These are phyloP conservation scores for Metarhizium anisopliae DNA, from an alignment of 2,329 filamentous ascomycete genomes.

Conservation along the genomic window DNA sequence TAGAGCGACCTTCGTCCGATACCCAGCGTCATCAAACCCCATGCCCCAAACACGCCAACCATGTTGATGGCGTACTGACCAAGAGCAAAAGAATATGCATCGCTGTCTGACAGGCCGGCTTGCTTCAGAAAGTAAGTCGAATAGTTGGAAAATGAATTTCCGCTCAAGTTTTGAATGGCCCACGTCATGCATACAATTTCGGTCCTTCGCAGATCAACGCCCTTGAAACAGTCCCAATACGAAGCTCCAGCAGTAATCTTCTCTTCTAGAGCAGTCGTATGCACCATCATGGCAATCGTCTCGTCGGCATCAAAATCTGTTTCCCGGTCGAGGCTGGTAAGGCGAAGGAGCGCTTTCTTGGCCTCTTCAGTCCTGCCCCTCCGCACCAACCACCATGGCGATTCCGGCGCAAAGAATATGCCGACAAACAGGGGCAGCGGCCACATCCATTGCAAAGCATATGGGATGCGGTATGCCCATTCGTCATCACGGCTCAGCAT, in stretches of 20 bases:
- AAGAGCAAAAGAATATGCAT: conserved; percentile 51
- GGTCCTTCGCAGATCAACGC: conserved; percentile 67
- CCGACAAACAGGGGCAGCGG: conserved; percentile 57
- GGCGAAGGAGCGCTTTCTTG: conserved; percentile 54
- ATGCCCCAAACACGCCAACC: conserved; percentile 71
- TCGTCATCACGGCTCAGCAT: conserved; percentile 57
- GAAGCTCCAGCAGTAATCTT: conserved; percentile 63
- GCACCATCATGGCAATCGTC: conserved; percentile 85
- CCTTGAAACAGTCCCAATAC: conserved; percentile 79
- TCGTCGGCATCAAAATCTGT: conserved; percentile 73
- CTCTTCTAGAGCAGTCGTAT: conserved; percentile 75
- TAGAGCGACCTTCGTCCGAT: conserved; percentile 71
- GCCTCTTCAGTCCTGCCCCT: conserved; percentile 56
- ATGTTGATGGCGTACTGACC: conserved; percentile 66
- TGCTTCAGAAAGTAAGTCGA: conserved; percentile 55
- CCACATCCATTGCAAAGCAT: conserved; percentile 72
- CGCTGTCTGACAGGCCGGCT: conserved; percentile 42
- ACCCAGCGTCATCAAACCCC: conserved; percentile 68
- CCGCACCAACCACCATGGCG: conserved; percentile 69
- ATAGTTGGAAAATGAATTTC: conserved; percentile 57
- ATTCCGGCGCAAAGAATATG: conserved; percentile 61
- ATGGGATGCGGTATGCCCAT: conserved; percentile 63
- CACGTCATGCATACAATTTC: conserved; percentile 58
- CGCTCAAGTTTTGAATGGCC: conserved; percentile 55
- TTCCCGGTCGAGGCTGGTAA: conserved; percentile 54